Conservation (phyloP, 192 early-diverging fungal species). For the Coemansia nantahalensis region DNA sequence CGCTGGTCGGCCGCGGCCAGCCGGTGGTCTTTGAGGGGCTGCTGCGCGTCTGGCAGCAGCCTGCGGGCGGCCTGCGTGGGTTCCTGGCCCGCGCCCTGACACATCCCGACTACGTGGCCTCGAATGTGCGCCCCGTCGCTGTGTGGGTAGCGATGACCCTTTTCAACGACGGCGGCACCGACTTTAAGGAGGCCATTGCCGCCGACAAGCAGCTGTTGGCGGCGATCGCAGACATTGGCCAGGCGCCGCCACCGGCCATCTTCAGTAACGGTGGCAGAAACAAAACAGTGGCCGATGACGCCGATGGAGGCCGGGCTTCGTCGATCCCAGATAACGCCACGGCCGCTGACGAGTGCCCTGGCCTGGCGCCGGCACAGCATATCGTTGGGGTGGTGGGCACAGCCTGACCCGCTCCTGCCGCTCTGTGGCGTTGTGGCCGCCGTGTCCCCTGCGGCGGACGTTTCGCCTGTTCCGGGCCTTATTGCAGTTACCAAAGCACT, state of each 20-base stretch:
- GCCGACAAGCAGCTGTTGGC: conserved; percentile 22
- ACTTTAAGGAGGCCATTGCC: conserved; percentile 13
- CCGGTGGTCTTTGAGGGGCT: conserved; percentile 35
- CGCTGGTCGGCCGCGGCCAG: conserved; percentile 15
- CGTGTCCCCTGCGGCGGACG: no score
- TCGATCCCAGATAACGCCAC: not conserved
- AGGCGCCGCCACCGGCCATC: conserved; percentile 4
- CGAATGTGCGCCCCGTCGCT: conserved; percentile 25
- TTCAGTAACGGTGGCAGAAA: conserved; percentile 5
- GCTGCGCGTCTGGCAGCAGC: conserved; percentile 23
- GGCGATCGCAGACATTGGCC: conserved; percentile 25
- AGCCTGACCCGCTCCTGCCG: no score
- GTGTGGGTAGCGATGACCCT: conserved; percentile 34
- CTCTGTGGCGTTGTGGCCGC: no score
- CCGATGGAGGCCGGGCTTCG: not conserved
- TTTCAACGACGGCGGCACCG: conserved; percentile 14
- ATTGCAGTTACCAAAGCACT: no score
- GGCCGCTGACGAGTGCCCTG: not conserved
- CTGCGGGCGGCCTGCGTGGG: conserved; percentile 12
- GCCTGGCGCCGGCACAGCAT: conserved; percentile 9
- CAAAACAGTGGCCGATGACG: not conserved
- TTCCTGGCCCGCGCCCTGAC: conserved; percentile 13
- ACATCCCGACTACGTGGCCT: conserved; percentile 12
- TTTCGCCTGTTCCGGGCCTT: no score
- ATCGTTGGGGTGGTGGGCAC: conserved; percentile 5